Percentiles rank a stretch among this genome's conserved stretches.
Conservation (phyloP, 2,329 filamentous ascomycete species). For the Monascus ruber region DNA sequence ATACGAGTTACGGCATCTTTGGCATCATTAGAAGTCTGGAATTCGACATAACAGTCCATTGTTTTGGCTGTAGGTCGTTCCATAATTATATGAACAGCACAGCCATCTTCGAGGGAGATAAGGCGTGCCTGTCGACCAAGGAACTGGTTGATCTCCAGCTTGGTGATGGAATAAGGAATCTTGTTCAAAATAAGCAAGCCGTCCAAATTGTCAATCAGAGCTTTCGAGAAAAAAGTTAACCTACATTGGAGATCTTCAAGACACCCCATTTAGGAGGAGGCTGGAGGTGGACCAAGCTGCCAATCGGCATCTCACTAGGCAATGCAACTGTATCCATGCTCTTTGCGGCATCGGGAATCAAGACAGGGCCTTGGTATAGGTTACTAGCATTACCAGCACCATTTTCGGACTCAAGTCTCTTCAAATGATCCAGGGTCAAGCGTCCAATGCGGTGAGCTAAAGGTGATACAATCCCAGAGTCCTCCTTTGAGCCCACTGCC, state of each 20-base stretch:
- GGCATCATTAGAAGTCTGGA: slow-evolving; percentile 29
- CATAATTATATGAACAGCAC: slow-evolving; percentile 46
- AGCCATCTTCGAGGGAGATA: slow-evolving; percentile 26
- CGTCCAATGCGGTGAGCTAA: neutral
- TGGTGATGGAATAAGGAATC: slow-evolving; percentile 42
- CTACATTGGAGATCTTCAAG: slow-evolving; percentile 27
- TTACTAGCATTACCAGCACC: neutral
- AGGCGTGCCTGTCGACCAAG: slow-evolving; percentile 33
- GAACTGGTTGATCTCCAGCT: slow-evolving; percentile 38
- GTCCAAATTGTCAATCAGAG: neutral
- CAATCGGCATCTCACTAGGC: slow-evolving; percentile 17
- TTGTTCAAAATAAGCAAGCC: slow-evolving; percentile 10
- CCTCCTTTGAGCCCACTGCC: no score
- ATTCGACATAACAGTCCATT: slow-evolving; percentile 43
- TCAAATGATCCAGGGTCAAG: neutral
- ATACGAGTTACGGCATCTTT: slow-evolving; percentile 25
- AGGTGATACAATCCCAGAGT: slow-evolving; percentile 1
- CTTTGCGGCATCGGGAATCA: slow-evolving; percentile 1
- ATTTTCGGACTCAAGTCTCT: slow-evolving; percentile 1
- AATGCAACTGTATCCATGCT: slow-evolving; percentile 7
- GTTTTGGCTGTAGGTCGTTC: slow-evolving; percentile 47
- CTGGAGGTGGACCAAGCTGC: slow-evolving; percentile 11
- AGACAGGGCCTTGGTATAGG: neutral
- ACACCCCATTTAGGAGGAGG: slow-evolving; percentile 16
- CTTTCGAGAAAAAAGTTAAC: slow-evolving; percentile 3